Base-by-base conservation (phyloP, 2,329 filamentous ascomycete species). In the Talaromyces funiculosus region DNA sequence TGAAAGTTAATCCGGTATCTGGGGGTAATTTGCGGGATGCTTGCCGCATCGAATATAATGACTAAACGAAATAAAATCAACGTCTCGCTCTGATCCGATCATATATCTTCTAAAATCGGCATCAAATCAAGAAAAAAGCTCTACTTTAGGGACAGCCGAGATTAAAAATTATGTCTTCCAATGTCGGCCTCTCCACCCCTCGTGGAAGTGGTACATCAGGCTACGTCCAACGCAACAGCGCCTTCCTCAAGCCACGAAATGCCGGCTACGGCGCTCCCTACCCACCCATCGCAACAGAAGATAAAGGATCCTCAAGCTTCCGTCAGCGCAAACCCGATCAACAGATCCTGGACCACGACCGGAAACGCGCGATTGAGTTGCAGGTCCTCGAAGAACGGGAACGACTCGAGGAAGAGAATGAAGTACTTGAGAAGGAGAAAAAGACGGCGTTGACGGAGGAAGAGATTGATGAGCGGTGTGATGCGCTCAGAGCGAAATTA, bases 211-310 rank as follows among this genome's bases (percentile, higher is more conserved):
- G 94, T 53, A 99, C 94, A 61, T 97, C 93, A 0, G 94, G 94
- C 72, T 97, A 97, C 74, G 93, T 99, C 60, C 93, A 97, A 78
- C 90, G 92, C 75, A 99, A 97, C 79, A 86, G 92, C 37, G 94
- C 94, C 18, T 87, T 93, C 72, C 86, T 97, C 68, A 86, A 84
- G 72, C 92, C 90, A 31, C 92, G 93, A 77, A 91, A 96, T 78
- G 64, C 71, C 26, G 76, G 74, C 53, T 84, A 86, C 68, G 83
- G 81, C 62, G 86, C 87, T 18, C 92, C 92, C 0, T 96, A 96
- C 75, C 84, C 86, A 20, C 71, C 73, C 1, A 61, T 70, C 20
- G 5, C 20, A 2, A 12, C 40, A 12, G 54, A 61, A 16, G 31
- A 54, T 79, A 37, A 51, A 54, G 51, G 51, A 6, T 9, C 9